Evolutionary conservation across 805 yeast species (phyloP).

Genomic region (Candida sanyiensis): DNA sequence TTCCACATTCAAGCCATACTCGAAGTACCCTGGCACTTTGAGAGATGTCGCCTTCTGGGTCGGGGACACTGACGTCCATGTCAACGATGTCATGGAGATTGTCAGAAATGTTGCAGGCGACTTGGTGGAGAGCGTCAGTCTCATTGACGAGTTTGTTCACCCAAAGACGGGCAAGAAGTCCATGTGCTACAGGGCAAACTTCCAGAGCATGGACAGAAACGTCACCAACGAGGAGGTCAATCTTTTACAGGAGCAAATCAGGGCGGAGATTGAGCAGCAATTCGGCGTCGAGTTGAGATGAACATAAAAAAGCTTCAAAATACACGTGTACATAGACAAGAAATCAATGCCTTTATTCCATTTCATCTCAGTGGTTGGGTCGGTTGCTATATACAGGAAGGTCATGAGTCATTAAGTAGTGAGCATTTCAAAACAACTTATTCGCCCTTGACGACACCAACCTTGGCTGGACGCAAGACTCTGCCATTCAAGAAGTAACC

Average conservation of each 20-base stretch:
- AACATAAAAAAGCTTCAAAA: neutral
- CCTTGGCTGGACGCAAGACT: constrained; percentile 54
- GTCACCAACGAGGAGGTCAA: constrained; percentile 84
- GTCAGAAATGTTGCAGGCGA: constrained; percentile 83
- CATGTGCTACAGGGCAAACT: constrained; percentile 83
- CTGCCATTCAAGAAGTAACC: constrained; percentile 47
- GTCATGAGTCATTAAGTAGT: constrained; percentile 6
- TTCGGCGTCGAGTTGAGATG: constrained; percentile 55
- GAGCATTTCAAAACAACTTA: constrained; percentile 11
- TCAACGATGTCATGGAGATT: constrained; percentile 90
- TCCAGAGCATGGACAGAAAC: constrained; percentile 93
- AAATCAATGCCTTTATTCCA: neutral
- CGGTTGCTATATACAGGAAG: constrained; percentile 12
- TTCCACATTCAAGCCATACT: constrained; percentile 75
- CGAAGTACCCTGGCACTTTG: constrained; percentile 80
- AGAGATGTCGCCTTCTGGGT: constrained; percentile 95
- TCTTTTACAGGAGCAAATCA: constrained; percentile 59
- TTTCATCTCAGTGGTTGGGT: neutral
- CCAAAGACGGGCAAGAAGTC: constrained; percentile 75
- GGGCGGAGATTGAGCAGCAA: constrained; percentile 44
- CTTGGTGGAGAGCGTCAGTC: constrained; percentile 76
- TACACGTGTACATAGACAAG: neutral
- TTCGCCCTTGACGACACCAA: constrained; percentile 45
- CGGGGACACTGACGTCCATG: constrained; percentile 46
- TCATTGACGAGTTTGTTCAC: constrained; percentile 78